Evolutionary conservation across 768 basidiomycete genomes (phyloP), one percentile per base, ranked within the genome.

Genomic region (Pisolithus albus): DNA sequence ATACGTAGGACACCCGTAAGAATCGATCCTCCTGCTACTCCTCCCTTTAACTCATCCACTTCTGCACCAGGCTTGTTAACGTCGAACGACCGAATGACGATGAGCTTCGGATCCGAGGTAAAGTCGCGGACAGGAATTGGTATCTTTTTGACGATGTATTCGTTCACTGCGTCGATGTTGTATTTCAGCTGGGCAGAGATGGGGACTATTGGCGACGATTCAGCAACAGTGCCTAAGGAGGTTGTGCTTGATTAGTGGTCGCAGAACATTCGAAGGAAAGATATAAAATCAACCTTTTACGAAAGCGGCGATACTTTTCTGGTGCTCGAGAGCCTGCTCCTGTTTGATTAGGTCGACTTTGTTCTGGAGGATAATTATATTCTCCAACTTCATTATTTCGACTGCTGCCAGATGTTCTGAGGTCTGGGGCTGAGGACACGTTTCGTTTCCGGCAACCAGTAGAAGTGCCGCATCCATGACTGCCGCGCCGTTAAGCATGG

Each of bases 381-480:
- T 85, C 66, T 97, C 83, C 53, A 98, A 78, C 72, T 96, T 96
- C 93, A 99, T 98, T 72, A 99, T 98, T 70, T 98, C 95, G 42
- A 99, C 92, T 5, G 96, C 96, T 28, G 96, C 95, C 50, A 99
- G 75, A 78, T 99, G 96, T 71, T 98, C 96, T 9, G 91, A 93
- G 19, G 96, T 99, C 70, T 99, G 96, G 1, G 96, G 96, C 65
- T 99, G 96, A 1, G 95, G 96, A 69, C 96, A 98, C 3, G 92
- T 91, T 77, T 99, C 96, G 72, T 99, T 99, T 26, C 90, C 96
- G 19, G 96, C 96, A 52, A 99, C 83, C 49, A 99, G 84, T 1
- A 99, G 79, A 0, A 98, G 75, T 5, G 96, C 96, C 49, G 94
- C 96, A 71, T 98, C 94, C 96, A 98, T 99, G 76, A 98, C 95